Evolutionary conservation across 192 early-diverging fungal genomes (phyloP).

Genomic region (Coemansia nantahalensis): DNA sequence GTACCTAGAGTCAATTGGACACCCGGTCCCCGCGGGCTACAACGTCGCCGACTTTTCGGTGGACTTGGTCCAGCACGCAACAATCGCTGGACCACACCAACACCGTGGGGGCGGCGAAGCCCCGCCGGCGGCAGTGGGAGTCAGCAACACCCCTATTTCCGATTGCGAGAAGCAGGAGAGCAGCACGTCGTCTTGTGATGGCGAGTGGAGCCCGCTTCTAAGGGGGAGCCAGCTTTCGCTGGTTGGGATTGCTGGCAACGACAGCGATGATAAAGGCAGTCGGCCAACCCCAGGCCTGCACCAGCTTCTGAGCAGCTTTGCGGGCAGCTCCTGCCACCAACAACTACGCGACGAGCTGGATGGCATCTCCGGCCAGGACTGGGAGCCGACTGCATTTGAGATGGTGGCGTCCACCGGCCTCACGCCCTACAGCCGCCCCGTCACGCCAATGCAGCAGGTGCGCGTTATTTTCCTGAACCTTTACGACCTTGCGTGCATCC

Average conservation of each 20-base stretch:
- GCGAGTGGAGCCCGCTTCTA: conserved; percentile 30
- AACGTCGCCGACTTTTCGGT: conserved; percentile 84
- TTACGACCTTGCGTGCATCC: conserved; percentile 16
- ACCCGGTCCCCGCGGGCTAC: conserved; percentile 77
- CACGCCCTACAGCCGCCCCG: conserved; percentile 29
- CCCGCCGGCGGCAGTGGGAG: too few relatives aligned
- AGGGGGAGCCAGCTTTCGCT: conserved; percentile 12
- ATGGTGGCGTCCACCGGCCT: conserved; percentile 27
- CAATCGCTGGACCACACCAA: conserved; percentile 2
- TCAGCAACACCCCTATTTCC: too few relatives aligned
- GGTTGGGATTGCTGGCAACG: too few relatives aligned
- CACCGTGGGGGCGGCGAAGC: background rate
- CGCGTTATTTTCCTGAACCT: conserved; percentile 38
- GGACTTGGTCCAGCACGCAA: conserved; percentile 45
- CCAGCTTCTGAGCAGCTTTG: conserved; percentile 25
- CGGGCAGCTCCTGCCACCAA: conserved; percentile 8
- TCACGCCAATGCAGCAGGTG: conserved; percentile 40
- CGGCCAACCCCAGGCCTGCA: too few relatives aligned
- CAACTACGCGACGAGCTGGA: conserved; percentile 14
- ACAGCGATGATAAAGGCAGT: too few relatives aligned
- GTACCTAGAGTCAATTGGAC: conserved; percentile 73
- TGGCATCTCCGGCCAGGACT: conserved; percentile 14
- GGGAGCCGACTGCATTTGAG: conserved; percentile 31
- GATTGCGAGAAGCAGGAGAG: background rate
- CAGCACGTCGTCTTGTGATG: conserved; percentile 5